phyloP scores from a whole-genome alignment of 495 filamentous ascomycete genomes.

The Filosporella fistucella region DNA sequence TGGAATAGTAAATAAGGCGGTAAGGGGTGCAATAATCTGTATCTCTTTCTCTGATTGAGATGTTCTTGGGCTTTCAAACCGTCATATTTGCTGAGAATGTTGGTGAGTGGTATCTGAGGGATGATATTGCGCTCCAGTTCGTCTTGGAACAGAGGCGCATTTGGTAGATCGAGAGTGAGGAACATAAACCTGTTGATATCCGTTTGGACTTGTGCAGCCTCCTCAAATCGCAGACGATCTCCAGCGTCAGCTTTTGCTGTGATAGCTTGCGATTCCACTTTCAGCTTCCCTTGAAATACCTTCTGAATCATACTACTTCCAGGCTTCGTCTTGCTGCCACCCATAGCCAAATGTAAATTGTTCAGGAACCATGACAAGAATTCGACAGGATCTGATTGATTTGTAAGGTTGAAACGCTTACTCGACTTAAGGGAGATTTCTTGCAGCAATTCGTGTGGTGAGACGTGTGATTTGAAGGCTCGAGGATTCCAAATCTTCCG shows the following conservation, averaged over 20 bases:
- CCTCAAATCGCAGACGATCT: constrained; percentile 90
- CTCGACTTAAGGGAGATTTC: constrained; percentile 86
- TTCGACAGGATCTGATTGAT: constrained; percentile 92
- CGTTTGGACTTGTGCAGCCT: constrained; percentile 75
- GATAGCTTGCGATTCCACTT: constrained; percentile 90
- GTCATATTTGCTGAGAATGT: constrained; percentile 90
- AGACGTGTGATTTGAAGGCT: constrained; percentile 96
- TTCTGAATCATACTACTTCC: constrained; percentile 77
- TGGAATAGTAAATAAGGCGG: constrained; percentile 92
- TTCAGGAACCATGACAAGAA: constrained; percentile 98
- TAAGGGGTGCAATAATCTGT: constrained; percentile 86
- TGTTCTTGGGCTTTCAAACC: constrained; percentile 84
- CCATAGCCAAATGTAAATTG: constrained; percentile 85
- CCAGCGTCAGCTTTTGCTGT: constrained; percentile 84
- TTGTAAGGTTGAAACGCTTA: constrained; percentile 87
- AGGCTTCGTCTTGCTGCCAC: constrained; percentile 83
- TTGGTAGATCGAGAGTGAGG: constrained; percentile 85
- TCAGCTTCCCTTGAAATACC: constrained; percentile 88
- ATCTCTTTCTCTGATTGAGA: constrained; percentile 76
- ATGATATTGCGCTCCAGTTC: constrained; percentile 89
- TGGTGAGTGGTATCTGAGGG: constrained; percentile 88
- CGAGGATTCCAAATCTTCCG: constrained; percentile 98
- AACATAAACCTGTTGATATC: constrained; percentile 77
- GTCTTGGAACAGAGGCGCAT: constrained; percentile 96
- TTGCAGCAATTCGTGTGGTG: constrained; percentile 93